phyloP scores from a whole-genome alignment of 805 yeast species.

The Candida takata region DNA sequence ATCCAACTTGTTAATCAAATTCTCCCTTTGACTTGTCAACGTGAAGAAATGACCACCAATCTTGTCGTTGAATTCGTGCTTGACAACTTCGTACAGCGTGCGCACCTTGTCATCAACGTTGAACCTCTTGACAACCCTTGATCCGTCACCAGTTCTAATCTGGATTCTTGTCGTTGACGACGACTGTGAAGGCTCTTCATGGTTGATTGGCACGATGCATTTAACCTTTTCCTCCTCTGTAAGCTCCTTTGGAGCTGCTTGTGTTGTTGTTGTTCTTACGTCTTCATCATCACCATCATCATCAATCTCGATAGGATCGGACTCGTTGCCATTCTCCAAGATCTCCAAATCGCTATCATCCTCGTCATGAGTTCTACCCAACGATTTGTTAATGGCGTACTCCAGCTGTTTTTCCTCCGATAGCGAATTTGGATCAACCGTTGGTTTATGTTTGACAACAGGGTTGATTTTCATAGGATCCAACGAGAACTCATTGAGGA shows the following conservation, averaged over 20 bases:
- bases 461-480: slow-evolving; percentile 63
- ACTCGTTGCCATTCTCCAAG: slow-evolving; percentile 8
- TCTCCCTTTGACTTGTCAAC: slow-evolving; percentile 33
- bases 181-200: slow-evolving; percentile 53
- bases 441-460: slow-evolving; percentile 48
- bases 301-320: slow-evolving; percentile 22
- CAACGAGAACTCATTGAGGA: slow-evolving; percentile 57
- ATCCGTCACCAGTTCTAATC: slow-evolving; percentile 84
- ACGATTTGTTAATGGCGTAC: slow-evolving; percentile 62
- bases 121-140: slow-evolving; percentile 69
- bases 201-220: slow-evolving; percentile 41
- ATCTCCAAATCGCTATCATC: slow-evolving; percentile 21
- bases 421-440: slow-evolving; percentile 55
- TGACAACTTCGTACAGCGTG: slow-evolving; percentile 58
- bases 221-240: slow-evolving; percentile 41
- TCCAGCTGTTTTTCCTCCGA: slow-evolving; percentile 83
- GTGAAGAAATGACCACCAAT: slow-evolving; percentile 42
- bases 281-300: slow-evolving; percentile 12
- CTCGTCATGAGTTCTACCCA: slow-evolving; percentile 29
- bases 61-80: slow-evolving; percentile 41
- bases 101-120: slow-evolving; percentile 49
- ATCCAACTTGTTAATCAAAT: slow-evolving; percentile 47
- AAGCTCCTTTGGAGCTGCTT: slow-evolving; percentile 15
- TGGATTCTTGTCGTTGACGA: slow-evolving; percentile 54
- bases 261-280: not conserved